A percentile compares a stretch with the other conserved stretches of the same genome.
phyloP scores from a whole-genome alignment of 2,329 filamentous ascomycete genomes.

The Sporothrix dimorphospora region DNA sequence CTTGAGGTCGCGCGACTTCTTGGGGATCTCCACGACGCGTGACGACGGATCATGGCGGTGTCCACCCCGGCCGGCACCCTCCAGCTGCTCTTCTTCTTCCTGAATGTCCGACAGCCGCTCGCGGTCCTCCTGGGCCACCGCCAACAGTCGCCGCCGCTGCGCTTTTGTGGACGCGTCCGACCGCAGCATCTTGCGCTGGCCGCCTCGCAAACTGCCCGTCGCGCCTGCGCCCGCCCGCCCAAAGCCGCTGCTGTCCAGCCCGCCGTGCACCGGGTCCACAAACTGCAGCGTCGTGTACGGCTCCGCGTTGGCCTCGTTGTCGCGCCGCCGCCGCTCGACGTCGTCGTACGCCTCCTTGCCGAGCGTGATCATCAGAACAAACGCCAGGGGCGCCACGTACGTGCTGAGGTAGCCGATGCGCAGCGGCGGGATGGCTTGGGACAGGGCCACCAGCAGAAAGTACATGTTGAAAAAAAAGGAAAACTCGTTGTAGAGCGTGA shows the following conservation, averaged over 20 bases:
- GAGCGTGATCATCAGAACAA: constrained; percentile 88
- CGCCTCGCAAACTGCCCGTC: constrained; percentile 34
- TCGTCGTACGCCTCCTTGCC: constrained; percentile 97
- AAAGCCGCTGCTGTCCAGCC: constrained; percentile 28
- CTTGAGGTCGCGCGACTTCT: constrained; percentile 84
- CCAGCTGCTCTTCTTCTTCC: constrained; percentile 65
- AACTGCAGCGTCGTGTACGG: constrained; percentile 79
- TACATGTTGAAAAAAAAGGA: constrained; percentile 99
- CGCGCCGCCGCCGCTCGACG: constrained; percentile 79
- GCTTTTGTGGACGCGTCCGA: constrained; percentile 48
- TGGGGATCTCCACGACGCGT: constrained; percentile 67
- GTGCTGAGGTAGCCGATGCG: constrained; percentile 94
- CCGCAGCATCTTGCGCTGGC: constrained; percentile 51
- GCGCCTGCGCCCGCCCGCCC: background rate
- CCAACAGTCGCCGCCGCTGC: constrained; percentile 42
- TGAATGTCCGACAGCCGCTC: constrained; percentile 66
- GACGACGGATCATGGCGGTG: constrained; percentile 47
- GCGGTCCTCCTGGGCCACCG: constrained; percentile 36
- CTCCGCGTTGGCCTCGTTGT: constrained; percentile 93
- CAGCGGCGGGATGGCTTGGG: constrained; percentile 85
- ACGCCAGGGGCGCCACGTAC: constrained; percentile 88
- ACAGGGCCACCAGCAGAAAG: constrained; percentile 91
- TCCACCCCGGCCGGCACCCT: constrained; percentile 44
- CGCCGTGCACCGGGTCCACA: constrained; percentile 53
- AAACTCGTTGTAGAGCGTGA: constrained; percentile 97